Evolutionary conservation across 2,329 filamentous ascomycete genomes (phyloP), one percentile per base, ranked within the genome.

Genomic region (Ceratocystiopsis brevicomis): DNA sequence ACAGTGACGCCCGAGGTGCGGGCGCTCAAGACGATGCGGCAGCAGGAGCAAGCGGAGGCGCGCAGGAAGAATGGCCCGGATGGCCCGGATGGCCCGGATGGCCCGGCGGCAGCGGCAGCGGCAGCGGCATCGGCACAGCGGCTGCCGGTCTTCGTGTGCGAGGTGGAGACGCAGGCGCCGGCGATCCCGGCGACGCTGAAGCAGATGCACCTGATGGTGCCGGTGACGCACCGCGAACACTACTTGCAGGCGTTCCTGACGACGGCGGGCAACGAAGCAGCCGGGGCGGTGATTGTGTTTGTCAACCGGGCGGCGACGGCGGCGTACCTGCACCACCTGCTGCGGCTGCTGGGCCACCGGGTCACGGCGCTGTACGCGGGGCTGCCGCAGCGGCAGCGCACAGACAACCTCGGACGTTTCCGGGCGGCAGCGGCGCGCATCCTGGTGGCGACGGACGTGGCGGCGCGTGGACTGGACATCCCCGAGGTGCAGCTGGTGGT

Each of bases 1-100:
- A 98, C 90, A 1, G 78, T 98, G 38, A 96, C 90, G 0, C 77
- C 84, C 3, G 88, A 96, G 63, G 86, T 98, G 4, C 76, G 84
- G 41, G 83, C 84, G 3, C 63, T 96, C 46, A 90, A 93, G 59
- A 73, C 81, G 46, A 73, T 83, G 63, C 78, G 84, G 10, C 67
- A 73, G 36, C 6, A 30, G 25, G 25, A 30, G 19, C 19, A 21
- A 6, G 19, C 4, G 19, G 19, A 4, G 19, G 19, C 19, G 19
- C 19, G 19, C 19, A 21, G 6, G 19, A 6, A 4, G 19, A 21
- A 6, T 6, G 19, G 19, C 4, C 19, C 19, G 19, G 19, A 6
- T n/a, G n/a, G n/a, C n/a, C n/a, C n/a, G n/a, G n/a, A n/a, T n/a
- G n/a, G n/a, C n/a, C n/a, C n/a, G n/a, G n/a, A n/a, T n/a, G n/a